Conservation (phyloP, 2,329 filamentous ascomycete species). For the Gaeumannomyces sp. region DNA sequence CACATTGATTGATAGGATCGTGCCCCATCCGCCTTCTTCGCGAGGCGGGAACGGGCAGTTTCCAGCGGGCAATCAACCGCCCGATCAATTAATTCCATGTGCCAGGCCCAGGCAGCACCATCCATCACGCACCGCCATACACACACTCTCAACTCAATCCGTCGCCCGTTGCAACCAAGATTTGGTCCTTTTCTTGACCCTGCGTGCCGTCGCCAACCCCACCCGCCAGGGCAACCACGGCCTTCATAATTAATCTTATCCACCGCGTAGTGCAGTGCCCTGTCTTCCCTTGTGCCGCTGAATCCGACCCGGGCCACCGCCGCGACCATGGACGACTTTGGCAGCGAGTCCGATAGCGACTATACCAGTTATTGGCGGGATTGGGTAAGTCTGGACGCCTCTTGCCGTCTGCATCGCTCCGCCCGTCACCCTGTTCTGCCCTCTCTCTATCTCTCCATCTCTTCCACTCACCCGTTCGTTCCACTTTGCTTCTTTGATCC, state of each 20-base stretch:
- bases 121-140: not conserved
- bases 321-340: constrained; percentile 85
- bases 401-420: not conserved
- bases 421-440: not conserved
- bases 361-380: constrained; percentile 99
- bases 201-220: not conserved
- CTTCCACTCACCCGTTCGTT: not conserved
- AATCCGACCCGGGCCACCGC: not conserved
- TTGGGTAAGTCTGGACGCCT: constrained; percentile 65
- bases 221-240: not conserved
- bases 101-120: not conserved
- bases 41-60: not conserved
- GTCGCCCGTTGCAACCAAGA: not conserved
- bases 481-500: not conserved
- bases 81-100: not conserved
- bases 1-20: not conserved
- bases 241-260: not conserved
- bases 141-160: not conserved
- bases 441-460: too few relatives aligned
- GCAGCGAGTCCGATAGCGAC: constrained; percentile 95
- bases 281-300: not conserved
- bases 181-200: not conserved
- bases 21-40: not conserved
- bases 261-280: not conserved
- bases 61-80: not conserved